A percentile compares a stretch with the other conserved stretches of the same genome.
Conservation (phyloP, 768 basidiomycete genomes). For the Serendipita vermifera region DNA sequence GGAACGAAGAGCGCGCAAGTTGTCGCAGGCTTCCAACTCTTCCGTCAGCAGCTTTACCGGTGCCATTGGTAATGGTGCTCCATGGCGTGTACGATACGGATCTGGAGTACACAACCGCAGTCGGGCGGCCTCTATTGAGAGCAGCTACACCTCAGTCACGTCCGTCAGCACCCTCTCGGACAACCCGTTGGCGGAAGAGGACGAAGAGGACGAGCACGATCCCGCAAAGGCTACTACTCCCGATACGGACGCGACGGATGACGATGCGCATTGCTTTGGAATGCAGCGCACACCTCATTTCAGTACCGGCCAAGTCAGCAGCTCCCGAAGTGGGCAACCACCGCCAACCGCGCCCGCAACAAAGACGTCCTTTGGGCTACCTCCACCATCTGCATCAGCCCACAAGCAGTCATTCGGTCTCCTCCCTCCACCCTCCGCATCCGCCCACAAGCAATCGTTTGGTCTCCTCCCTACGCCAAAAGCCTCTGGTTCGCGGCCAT, state of each 20-base stretch:
- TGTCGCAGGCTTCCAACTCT: slow-evolving; percentile 47
- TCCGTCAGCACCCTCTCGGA: slow-evolving; percentile 56
- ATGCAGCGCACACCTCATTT: slow-evolving; percentile 19
- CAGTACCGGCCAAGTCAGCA: neutral
- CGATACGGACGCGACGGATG: slow-evolving; percentile 22
- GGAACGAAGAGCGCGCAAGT: slow-evolving; percentile 59
- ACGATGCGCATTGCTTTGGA: slow-evolving; percentile 21
- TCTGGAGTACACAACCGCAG: slow-evolving; percentile 53
- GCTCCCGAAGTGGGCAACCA: slow-evolving; percentile 16
- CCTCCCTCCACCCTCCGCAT: slow-evolving; percentile 8
- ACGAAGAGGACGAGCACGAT: slow-evolving; percentile 30
- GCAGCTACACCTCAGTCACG: slow-evolving; percentile 41
- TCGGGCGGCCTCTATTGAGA: slow-evolving; percentile 64
- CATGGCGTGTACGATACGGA: slow-evolving; percentile 31
- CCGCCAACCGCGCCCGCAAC: slow-evolving; percentile 44
- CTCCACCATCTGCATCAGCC: slow-evolving; percentile 35
- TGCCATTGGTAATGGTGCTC: slow-evolving; percentile 32
- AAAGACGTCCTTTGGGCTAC: slow-evolving; percentile 45
- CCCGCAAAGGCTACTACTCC: slow-evolving; percentile 6
- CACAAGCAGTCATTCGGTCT: neutral
- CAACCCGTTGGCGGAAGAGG: slow-evolving; percentile 69
- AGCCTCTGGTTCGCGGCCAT: too few relatives aligned
- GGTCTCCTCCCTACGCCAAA: slow-evolving; percentile 21
- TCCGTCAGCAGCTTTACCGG: slow-evolving; percentile 26
- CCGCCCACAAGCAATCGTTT: slow-evolving; percentile 39